These are phyloP conservation scores for Erythrobasidium yunnanense DNA, from an alignment of 768 basidiomycete genomes.

Conservation along the genomic window DNA sequence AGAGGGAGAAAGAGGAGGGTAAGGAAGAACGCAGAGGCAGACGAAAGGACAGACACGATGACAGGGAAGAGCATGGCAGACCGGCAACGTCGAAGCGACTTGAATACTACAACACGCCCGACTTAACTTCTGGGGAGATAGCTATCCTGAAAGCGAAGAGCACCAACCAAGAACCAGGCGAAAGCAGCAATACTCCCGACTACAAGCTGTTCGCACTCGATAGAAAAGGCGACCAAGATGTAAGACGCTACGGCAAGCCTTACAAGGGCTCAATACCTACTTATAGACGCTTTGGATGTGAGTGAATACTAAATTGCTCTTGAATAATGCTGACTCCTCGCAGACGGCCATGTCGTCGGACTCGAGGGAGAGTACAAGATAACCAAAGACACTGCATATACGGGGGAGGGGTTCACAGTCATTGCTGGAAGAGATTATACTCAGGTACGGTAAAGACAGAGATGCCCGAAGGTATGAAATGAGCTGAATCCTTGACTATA, in stretches of 20 bases:
- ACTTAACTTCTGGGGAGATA: slow-evolving; percentile 3
- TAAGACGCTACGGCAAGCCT: slow-evolving; percentile 5
- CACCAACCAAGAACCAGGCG: not conserved
- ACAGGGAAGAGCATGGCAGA: not conserved
- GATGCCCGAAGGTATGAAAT: too few species aligned
- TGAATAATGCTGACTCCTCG: not conserved
- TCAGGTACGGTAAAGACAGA: not conserved
- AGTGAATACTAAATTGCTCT: not conserved
- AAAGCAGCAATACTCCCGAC: not conserved
- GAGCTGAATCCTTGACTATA: too few species aligned
- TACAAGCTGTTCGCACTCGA: slow-evolving; percentile 19
- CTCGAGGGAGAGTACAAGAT: slow-evolving; percentile 4
- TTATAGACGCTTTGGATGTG: slow-evolving; percentile 18
- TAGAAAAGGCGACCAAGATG: slow-evolving; percentile 21
- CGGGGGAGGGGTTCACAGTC: slow-evolving; percentile 1
- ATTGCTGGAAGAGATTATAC: not conserved
- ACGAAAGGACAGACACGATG: not conserved
- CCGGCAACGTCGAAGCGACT: not conserved
- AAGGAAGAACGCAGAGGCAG: not conserved
- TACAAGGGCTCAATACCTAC: slow-evolving; percentile 16
- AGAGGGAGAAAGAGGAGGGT: not conserved
- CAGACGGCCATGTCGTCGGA: slow-evolving; percentile 7
- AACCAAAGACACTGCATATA: slow-evolving; percentile 5
- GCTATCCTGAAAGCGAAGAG: not conserved
- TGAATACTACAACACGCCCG: slow-evolving; percentile 16